phyloP scores from a whole-genome alignment of 768 basidiomycete genomes.

The Xerocomus brunneocitrinus region DNA sequence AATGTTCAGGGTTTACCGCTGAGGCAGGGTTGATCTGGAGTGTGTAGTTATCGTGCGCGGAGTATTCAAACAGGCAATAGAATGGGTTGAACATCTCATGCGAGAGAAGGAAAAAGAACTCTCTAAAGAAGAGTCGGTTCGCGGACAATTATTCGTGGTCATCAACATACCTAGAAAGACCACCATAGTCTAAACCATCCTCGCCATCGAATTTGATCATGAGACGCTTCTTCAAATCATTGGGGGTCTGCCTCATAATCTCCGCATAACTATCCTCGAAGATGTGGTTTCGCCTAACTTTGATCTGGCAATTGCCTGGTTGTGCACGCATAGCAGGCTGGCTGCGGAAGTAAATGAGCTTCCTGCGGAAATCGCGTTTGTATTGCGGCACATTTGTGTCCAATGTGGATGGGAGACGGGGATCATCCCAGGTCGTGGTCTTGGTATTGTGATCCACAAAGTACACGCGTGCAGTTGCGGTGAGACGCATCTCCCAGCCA shows the following conservation, averaged over 20 bases:
- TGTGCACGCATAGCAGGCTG: slow-evolving; percentile 98
- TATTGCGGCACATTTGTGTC: slow-evolving; percentile 98
- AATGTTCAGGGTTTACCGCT: slow-evolving; percentile 96
- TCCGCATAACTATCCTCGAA: slow-evolving; percentile 99
- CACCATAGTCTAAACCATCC: slow-evolving; percentile 98
- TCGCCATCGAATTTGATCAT: slow-evolving; percentile 99
- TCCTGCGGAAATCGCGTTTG: slow-evolving; percentile 98
- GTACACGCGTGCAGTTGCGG: slow-evolving; percentile 95
- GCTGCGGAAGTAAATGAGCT: slow-evolving; percentile 98
- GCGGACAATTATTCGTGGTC: neutral
- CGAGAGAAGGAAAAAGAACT: slow-evolving; percentile 99
- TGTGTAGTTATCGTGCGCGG: slow-evolving; percentile 99
- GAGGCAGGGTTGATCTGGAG: slow-evolving; percentile 99
- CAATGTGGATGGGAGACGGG: slow-evolving; percentile 88
- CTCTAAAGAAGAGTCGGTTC: slow-evolving; percentile 46
- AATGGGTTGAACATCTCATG: slow-evolving; percentile 99
- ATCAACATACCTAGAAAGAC: slow-evolving; percentile 76
- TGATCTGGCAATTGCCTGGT: slow-evolving; percentile 98
- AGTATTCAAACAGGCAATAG: slow-evolving; percentile 99
- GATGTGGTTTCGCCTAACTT: slow-evolving; percentile 95
- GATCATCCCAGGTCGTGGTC: slow-evolving; percentile 99
- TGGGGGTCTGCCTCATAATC: slow-evolving; percentile 99
- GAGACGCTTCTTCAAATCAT: slow-evolving; percentile 94
- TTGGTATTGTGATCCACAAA: slow-evolving; percentile 99
- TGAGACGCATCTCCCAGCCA: slow-evolving; percentile 99